Base-by-base conservation (phyloP, 2,329 filamentous ascomycete genomes). In the Passalora sequoiae region DNA sequence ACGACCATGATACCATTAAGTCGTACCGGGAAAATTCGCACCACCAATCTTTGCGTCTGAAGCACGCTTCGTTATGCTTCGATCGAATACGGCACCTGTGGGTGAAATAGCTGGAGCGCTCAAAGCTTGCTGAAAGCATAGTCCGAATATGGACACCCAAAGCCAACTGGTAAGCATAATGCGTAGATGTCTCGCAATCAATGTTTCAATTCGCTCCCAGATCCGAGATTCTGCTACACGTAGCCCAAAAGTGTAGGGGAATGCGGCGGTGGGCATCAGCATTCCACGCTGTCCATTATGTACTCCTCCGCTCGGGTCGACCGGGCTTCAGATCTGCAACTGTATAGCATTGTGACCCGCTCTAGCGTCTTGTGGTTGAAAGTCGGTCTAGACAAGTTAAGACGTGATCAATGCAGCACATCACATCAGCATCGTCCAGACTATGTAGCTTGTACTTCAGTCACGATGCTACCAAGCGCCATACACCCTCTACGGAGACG, bases 1-100 rank as follows among this genome's bases (percentile, higher is more conserved):
- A 6, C 28, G n/a, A 12, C 2, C 6, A 15, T 12, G 25, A 6
- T 3, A 28, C 25, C 10, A 13, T 28, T 9, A 13, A 28, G 13
- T 4, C 12, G 8, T 15, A 56, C 57, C 57, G 9, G 77, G 69
- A 55, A 80, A 80, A 61, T 79, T 69, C 19, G 58, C 57, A 32
- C 54, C 57, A 21, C 53, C 46, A 13, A 60, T 53, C 49, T 55
- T 46, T 5, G 59, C 58, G 21, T 47, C 25, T 22, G 52, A 43
- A 22, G 47, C 47, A 40, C 54, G 37, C 35, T 47, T 49, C 6
- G 31, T 33, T 19, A 44, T 22, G 19, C 40, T 30, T 35, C 32
- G 28, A 13, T 28, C 22, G 6, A 20, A 12, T 16, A 20, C 38
- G 12, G 19, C 13, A 12, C 12, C 15, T 12, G n/a, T 30, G 3